Conservation (phyloP, 306 rosid species). For the Oxytropis ochrocephala region DNA sequence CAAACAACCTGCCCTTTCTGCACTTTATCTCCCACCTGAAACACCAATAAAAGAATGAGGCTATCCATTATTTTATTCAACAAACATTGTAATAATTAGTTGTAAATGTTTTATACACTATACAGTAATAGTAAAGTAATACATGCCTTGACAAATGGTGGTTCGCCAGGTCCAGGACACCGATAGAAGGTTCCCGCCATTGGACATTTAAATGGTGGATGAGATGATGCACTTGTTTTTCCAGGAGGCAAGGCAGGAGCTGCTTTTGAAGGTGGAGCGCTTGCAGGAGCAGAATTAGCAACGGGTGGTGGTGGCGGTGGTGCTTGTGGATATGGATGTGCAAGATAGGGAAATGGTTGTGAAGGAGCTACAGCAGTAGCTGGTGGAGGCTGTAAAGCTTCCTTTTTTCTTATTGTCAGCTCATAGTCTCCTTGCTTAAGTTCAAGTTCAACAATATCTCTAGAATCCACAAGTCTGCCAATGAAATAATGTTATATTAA, state of each 20-base stretch:
- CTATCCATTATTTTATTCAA: background rate
- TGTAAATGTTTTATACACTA: background rate
- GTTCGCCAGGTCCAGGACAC: slow-evolving; percentile 71
- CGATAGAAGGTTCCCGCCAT: slow-evolving; percentile 97
- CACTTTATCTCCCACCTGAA: slow-evolving; percentile 92
- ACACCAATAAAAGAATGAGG: slow-evolving; percentile 14
- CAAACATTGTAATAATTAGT: background rate
- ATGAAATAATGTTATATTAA: slow-evolving; percentile 8
- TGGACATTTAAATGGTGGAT: slow-evolving; percentile 71
- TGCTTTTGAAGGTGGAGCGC: slow-evolving; percentile 38
- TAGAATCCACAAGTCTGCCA: slow-evolving; percentile 81
- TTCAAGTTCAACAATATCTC: slow-evolving; percentile 79
- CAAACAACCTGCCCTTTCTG: slow-evolving; percentile 86
- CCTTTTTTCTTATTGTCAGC: slow-evolving; percentile 63
- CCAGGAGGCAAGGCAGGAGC: slow-evolving; percentile 48
- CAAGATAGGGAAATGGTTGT: slow-evolving; percentile 34
- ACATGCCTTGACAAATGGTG: slow-evolving; percentile 80
- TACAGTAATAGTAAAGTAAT: background rate
- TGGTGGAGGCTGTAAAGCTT: slow-evolving; percentile 68
- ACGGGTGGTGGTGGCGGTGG: slow-evolving; percentile 37
- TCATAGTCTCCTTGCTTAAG: slow-evolving; percentile 78
- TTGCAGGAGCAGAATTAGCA: slow-evolving; percentile 40
- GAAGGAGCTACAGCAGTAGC: slow-evolving; percentile 17
- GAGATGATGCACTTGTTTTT: slow-evolving; percentile 56
- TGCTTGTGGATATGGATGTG: slow-evolving; percentile 30